A percentile compares a stretch with the other conserved stretches of the same genome.
These are phyloP conservation scores for Globisporangium sylvaticum DNA, from an alignment of 352 stramenopile species.

Conservation along the genomic window DNA sequence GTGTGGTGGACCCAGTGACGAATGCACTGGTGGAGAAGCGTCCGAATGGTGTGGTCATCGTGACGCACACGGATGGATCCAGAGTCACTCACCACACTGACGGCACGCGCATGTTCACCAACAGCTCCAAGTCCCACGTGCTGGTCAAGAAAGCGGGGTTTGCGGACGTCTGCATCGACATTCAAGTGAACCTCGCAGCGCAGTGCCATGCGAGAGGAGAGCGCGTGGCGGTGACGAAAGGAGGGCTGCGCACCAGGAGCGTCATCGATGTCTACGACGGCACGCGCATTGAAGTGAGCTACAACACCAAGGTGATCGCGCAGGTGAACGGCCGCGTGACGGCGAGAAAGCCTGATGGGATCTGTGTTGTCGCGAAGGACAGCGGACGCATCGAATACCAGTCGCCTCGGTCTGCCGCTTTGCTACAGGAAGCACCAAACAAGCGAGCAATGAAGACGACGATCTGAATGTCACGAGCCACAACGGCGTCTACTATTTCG, in stretches of 20 bases:
- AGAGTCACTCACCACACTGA: slow-evolving; percentile 61
- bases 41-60: slow-evolving; percentile 45
- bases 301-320: slow-evolving; percentile 76
- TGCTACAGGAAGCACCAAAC: background rate
- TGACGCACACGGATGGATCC: slow-evolving; percentile 58
- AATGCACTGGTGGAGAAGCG: slow-evolving; percentile 58
- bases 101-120: slow-evolving; percentile 60
- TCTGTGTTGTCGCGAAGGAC: slow-evolving; percentile 57
- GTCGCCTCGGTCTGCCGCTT: slow-evolving; percentile 6
- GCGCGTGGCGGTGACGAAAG: slow-evolving; percentile 64
- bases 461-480: slow-evolving; percentile 54
- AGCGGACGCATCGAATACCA: slow-evolving; percentile 65
- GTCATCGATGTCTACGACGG: slow-evolving; percentile 49
- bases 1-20: slow-evolving; percentile 64
- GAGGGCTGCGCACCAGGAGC: slow-evolving; percentile 53
- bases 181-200: slow-evolving; percentile 61
- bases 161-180: slow-evolving; percentile 63
- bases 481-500: slow-evolving; percentile 75
- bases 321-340: slow-evolving; percentile 68
- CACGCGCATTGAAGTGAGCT: slow-evolving; percentile 56
- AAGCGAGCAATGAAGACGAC: slow-evolving; percentile 32
- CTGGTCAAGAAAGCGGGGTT: slow-evolving; percentile 50
- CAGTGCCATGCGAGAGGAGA: slow-evolving; percentile 51
- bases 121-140: slow-evolving; percentile 40
- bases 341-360: slow-evolving; percentile 38